Conservation (phyloP, 73 alveolate species). For the Blepharisma japonicum region DNA sequence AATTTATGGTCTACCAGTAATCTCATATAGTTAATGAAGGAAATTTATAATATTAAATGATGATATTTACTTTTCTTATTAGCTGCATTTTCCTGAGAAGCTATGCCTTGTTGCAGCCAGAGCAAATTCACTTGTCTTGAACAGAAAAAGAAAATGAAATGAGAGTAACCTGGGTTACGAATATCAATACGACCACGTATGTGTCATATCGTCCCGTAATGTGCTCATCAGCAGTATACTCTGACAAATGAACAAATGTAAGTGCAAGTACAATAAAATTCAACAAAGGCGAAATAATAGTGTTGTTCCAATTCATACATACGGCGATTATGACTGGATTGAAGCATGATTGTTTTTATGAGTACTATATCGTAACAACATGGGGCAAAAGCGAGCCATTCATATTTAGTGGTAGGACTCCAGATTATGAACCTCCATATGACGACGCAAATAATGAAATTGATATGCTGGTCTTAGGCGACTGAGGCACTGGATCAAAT, state of each 20-base stretch:
- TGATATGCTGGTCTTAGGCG: background rate
- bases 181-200: background rate
- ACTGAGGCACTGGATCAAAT: background rate
- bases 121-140: slow-evolving; percentile 2
- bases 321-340: background rate
- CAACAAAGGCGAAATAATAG: background rate
- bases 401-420: background rate
- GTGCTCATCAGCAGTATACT: background rate
- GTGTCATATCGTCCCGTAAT: background rate
- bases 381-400: background rate
- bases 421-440: background rate
- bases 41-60: too few relatives aligned
- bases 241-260: background rate
- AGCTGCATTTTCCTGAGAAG: too few relatives aligned
- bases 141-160: slow-evolving; percentile 17
- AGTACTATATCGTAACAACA: background rate
- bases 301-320: slow-evolving; percentile 8
- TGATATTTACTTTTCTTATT: too few relatives aligned
- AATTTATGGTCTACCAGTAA: too few relatives aligned
- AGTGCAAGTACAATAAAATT: background rate
- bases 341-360: background rate
- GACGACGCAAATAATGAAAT: background rate
- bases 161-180: slow-evolving; percentile 20
- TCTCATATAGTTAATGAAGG: too few relatives aligned
- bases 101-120: background rate